Evolutionary conservation across 805 yeast genomes (phyloP), one percentile per base, ranked within the genome.

Genomic region (Metschnikowia matae): DNA sequence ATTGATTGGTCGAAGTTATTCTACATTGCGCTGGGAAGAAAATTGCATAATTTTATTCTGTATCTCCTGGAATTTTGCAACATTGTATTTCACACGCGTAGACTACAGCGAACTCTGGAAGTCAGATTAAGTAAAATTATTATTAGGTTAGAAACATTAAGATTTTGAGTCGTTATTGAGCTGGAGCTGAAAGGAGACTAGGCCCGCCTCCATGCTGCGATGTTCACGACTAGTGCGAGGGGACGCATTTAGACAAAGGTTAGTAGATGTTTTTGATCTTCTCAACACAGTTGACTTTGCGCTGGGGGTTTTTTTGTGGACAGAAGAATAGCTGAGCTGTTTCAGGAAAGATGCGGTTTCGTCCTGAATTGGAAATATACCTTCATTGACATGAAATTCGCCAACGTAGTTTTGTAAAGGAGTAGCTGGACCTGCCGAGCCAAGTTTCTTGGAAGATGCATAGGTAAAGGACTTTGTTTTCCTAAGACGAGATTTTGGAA

Each of bases 131-230:
- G 45, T 26, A 33, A 20, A 37, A 20, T 7, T n/a, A 33, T 18
- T 33, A 42, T 20, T 14, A 15, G 11, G 4, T 29, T 33, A 33
- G 6, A 42, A 32, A n/a, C n/a, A 10, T 35, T 23, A 44, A 35
- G 32, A 23, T 44, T 44, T 44, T 23, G 46, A 44, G 26, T 34
- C 40, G 40, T 31, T 31, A 29, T 48, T 47, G 20, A 54, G 54
- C 17, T 59, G 54, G 13, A 65, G 49, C 42, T 66, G 57, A 32
- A 66, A 66, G 45, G 64, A 64, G 32, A 56, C 54, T 40, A 68
- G 60, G 1, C 73, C 70, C 3, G 67, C 58, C 52, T 65, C 61
- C 66, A 68, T 63, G 50, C 55, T 62, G 26, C 56, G 41, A 11
- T 49, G 51, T 39, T 56, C 55, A 6, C 60, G 59, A 6, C 46